These are phyloP conservation scores for Acanthamoeba pearcei DNA, from an alignment of 208 protist genomes.

Conservation along the genomic window DNA sequence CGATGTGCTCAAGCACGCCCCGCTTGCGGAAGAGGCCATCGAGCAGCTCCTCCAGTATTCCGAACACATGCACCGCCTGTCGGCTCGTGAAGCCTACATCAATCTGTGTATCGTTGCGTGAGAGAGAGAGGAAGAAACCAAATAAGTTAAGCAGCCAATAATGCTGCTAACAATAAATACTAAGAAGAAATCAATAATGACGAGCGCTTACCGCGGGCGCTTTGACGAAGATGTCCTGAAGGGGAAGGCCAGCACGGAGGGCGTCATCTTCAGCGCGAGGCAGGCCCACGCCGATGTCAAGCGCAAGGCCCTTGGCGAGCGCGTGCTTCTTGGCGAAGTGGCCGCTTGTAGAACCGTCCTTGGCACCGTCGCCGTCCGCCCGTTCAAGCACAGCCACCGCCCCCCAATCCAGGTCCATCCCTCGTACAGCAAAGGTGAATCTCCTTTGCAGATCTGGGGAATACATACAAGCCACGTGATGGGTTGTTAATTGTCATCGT, in stretches of 20 bases:
- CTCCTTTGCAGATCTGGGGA: background rate
- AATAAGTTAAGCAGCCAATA: background rate
- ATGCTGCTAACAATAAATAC: background rate
- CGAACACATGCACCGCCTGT: constrained; percentile 39
- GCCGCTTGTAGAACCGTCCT: background rate
- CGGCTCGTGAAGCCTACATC: constrained; percentile 35
- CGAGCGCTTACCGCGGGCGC: background rate
- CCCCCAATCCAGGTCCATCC: background rate
- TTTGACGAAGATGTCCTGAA: constrained; percentile 38
- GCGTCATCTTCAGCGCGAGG: background rate
- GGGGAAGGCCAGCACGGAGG: background rate
- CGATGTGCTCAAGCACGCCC: constrained; percentile 7
- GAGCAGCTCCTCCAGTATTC: constrained; percentile 41
- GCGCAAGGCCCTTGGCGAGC: background rate
- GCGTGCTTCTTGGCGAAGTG: constrained; percentile 1
- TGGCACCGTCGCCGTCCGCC: background rate
- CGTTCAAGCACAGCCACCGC: background rate
- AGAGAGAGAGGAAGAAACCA: no score
- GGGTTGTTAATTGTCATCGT: background rate
- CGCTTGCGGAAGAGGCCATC: constrained; percentile 42
- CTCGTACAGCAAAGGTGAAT: background rate
- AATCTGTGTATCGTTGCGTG: background rate
- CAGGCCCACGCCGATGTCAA: background rate
- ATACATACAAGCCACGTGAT: background rate
- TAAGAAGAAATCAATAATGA: no score